Base-by-base conservation (phyloP, 1,284 basidiomycete genomes). In the Ustilago hordei region DNA sequence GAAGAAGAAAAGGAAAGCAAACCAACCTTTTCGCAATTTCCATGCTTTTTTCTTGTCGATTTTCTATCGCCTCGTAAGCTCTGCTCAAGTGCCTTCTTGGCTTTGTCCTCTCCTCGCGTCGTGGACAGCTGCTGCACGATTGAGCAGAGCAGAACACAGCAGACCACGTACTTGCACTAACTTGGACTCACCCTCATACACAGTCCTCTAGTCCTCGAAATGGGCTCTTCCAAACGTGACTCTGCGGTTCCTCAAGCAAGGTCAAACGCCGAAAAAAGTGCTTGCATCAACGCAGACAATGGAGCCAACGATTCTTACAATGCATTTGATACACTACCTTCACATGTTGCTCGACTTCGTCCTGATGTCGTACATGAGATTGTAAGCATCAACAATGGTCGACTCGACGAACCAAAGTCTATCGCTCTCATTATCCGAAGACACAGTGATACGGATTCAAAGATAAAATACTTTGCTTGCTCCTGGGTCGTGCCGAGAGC, bases 211-310 rank as follows among this genome's bases (percentile, higher is more conserved):
- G 15, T 7, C n/a, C 43, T 8, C 5, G 17, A 45, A 6, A 1
- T 19, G 17, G 17, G 43, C 7, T 17, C 43, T 45, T 45, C 43
- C 19, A 45, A 45, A 19, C 43, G 43, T 45, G 43, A 19, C 43
- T 45, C 43, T 45, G 43, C 43, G 19, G 43, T 8, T 45, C 43
- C 19, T 45, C 7, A 19, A 19, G 43, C 43, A 45, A 45, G 43
- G 43, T 45, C 43, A 45, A 45, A 19, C 19, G 43, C 43, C 43
- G 43, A 45, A 45, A 45, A 28, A 45, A 45, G 43, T n/a, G 43
- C n/a, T 45, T 45, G 43, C 43, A 45, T 45, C 43, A 45, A 45
- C 43, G 43, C 43, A 45, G 7, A 45, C 17, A n/a, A 19, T 45
- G 43, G n/a, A 45, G 43, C n/a, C 43, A 15, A 19, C 19, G 4